These are phyloP conservation scores for Baudoinia panamericana DNA, from an alignment of 495 filamentous ascomycete species.

Conservation along the genomic window DNA sequence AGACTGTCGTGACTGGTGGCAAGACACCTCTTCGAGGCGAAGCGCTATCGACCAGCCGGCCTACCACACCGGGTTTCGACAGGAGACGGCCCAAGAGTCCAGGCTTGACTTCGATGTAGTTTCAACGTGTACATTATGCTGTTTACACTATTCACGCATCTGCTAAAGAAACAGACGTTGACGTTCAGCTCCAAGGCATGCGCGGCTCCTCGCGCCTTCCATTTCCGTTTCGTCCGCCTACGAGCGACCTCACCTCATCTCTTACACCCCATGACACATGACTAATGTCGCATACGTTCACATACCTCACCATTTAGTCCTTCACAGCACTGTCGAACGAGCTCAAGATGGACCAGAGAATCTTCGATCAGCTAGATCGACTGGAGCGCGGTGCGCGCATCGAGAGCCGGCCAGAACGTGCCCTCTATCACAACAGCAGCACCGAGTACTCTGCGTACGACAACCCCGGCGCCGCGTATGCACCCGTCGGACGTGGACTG, in stretches of 20 bases:
- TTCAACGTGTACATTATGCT: too few relatives aligned
- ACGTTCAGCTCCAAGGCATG: too few relatives aligned
- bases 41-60: slow-evolving; percentile 50
- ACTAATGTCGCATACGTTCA: too few relatives aligned
- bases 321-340: neutral
- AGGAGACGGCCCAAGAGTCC: slow-evolving; percentile 21
- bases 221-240: too few relatives aligned
- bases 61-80: slow-evolving; percentile 43
- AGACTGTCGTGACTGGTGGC: slow-evolving; percentile 29
- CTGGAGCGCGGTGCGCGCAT: slow-evolving; percentile 9
- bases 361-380: slow-evolving; percentile 19
- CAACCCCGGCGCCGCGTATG: neutral
- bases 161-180: too few relatives aligned
- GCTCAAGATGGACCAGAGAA: slow-evolving; percentile 14
- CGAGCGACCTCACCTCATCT: too few relatives aligned
- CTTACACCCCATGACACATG: too few relatives aligned
- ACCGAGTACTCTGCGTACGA: slow-evolving; percentile 7
- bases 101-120: neutral
- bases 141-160: too few relatives aligned
- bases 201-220: too few relatives aligned
- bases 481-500: too few relatives aligned
- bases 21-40: slow-evolving; percentile 38
- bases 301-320: neutral
- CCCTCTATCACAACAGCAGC: slow-evolving; percentile 4
- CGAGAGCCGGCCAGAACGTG: neutral